These are phyloP conservation scores for Haplosporangium sp. DNA, from an alignment of 371 early-diverging fungal genomes.

Conservation along the genomic window DNA sequence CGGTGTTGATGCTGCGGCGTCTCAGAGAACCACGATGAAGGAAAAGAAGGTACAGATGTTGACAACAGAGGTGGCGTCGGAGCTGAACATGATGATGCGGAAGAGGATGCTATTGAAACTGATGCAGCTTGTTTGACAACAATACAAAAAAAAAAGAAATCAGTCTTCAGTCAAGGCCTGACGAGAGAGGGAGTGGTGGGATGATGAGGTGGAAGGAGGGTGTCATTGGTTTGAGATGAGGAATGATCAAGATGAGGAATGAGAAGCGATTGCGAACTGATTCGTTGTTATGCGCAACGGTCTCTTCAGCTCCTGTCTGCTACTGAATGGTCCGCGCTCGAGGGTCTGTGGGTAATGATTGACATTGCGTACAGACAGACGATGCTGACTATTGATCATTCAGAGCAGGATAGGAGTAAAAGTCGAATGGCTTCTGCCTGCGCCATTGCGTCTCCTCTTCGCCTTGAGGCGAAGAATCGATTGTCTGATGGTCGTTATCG, in stretches of 20 bases:
- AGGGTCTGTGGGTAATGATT: too few species aligned
- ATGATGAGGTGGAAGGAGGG: neutral
- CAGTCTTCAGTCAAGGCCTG: neutral
- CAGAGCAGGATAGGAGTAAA: too few species aligned
- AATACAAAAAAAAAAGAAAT: too few species aligned
- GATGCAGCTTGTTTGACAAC: too few species aligned
- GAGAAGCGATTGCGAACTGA: neutral
- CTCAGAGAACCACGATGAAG: neutral
- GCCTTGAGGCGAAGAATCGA: too few species aligned
- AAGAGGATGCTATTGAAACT: neutral
- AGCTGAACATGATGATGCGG: neutral
- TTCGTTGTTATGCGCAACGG: neutral
- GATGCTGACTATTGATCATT: too few species aligned
- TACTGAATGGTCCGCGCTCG: too few species aligned
- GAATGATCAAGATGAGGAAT: neutral
- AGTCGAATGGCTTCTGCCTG: too few species aligned
- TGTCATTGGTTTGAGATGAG: too few species aligned
- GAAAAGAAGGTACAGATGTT: neutral
- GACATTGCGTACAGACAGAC: too few species aligned
- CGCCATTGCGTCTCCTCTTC: too few species aligned
- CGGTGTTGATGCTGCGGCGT: conserved; percentile 6
- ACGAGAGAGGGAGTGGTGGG: neutral
- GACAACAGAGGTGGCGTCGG: neutral
- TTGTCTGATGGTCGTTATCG: neutral
- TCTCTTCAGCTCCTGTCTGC: too few species aligned